Percentiles rank a stretch among this genome's conserved stretches.
phyloP scores from a whole-genome alignment of 805 yeast species.

The Gaillardinia entomophila region DNA sequence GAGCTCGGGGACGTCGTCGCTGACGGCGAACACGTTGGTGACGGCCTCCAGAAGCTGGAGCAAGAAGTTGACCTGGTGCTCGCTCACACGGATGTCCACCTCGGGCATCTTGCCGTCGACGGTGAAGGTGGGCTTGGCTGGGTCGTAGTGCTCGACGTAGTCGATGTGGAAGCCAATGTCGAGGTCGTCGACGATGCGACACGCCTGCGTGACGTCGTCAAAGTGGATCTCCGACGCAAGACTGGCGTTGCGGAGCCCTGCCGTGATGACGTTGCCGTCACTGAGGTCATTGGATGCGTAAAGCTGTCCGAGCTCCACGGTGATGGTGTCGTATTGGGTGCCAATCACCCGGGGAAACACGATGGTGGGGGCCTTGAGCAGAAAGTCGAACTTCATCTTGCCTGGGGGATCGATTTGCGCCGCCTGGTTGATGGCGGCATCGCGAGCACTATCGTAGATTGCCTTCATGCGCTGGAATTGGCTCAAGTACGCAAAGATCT shows the following conservation, averaged over 20 bases:
- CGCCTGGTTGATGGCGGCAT: constrained; percentile 82
- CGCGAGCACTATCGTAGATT: constrained; percentile 84
- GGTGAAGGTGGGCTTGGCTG: constrained; percentile 41
- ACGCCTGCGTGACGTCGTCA: constrained; percentile 40
- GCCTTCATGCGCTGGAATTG: constrained; percentile 82
- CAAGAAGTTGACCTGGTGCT: constrained; percentile 60
- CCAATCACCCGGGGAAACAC: constrained; percentile 62
- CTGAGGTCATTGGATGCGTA: constrained; percentile 59
- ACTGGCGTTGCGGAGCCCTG: constrained; percentile 69
- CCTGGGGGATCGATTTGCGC: constrained; percentile 53
- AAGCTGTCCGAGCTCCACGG: constrained; percentile 78
- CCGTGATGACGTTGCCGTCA: constrained; percentile 31
- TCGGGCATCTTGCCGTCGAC: constrained; percentile 59
- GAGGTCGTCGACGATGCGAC: constrained; percentile 62
- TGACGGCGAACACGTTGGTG: constrained; percentile 45
- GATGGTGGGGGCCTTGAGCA: constrained; percentile 75
- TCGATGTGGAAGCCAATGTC: constrained; percentile 59
- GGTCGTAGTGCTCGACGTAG: constrained; percentile 37
- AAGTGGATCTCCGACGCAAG: constrained; percentile 59
- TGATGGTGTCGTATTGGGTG: constrained; percentile 50
- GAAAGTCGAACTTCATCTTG: constrained; percentile 64
- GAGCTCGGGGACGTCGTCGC: constrained; percentile 32
- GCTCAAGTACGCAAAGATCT: constrained; percentile 59
- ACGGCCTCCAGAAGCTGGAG: constrained; percentile 51
- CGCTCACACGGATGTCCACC: constrained; percentile 61